Conservation (phyloP, 805 yeast species). For the Jamesozyma spencerorum region DNA sequence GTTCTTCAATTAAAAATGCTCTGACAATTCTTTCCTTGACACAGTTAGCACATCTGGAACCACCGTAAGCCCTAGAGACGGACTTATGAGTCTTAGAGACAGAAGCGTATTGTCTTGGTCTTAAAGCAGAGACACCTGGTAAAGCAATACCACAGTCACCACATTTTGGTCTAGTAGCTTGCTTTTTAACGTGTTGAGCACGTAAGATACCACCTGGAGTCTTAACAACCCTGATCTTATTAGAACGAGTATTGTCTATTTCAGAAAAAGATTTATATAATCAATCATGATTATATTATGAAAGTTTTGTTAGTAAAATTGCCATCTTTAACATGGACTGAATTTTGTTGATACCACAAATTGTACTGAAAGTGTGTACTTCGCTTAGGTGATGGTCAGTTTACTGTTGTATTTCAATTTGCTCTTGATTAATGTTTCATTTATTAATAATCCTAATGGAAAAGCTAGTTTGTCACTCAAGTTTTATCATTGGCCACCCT, state of each 20-base stretch:
- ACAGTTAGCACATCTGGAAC: constrained; percentile 95
- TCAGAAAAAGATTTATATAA: constrained; percentile 1
- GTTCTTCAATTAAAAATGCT: constrained; percentile 99
- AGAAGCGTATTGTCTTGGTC: constrained; percentile 97
- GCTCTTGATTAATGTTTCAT: too few species aligned
- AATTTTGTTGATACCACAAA: too few species aligned
- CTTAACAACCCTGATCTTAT: constrained; percentile 98
- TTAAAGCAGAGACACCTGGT: constrained; percentile 83
- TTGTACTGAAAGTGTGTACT: too few species aligned
- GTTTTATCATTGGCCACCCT: too few species aligned
- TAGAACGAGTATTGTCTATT: constrained; percentile 96
- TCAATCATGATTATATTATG: too few species aligned
- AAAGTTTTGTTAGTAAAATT: too few species aligned
- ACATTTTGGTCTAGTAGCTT: constrained; percentile 77
- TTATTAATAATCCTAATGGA: too few species aligned
- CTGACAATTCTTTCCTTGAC: constrained; percentile 98
- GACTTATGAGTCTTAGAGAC: constrained; percentile 95
- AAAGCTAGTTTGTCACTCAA: too few species aligned
- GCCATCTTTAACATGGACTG: background rate
- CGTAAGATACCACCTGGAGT: constrained; percentile 99
- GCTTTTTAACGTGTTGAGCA: constrained; percentile 94
- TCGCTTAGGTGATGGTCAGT: too few species aligned
- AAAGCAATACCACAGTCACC: constrained; percentile 79
- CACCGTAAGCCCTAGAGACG: constrained; percentile 99
- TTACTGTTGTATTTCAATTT: too few species aligned